phyloP scores from a whole-genome alignment of 1,139 yeast species.

The Cylindricascospora bacillispora region DNA sequence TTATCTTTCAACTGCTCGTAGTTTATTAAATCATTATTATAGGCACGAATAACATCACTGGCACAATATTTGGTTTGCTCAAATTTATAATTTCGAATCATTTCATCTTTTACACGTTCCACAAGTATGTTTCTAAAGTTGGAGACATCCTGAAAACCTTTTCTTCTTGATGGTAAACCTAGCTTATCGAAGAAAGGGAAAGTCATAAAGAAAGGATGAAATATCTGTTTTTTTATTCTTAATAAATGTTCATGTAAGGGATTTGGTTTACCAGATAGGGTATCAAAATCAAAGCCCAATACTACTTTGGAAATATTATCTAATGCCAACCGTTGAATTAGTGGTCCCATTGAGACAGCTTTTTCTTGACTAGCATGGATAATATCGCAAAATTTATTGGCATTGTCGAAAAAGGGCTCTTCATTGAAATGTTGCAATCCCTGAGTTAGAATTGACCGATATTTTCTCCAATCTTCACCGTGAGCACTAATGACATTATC shows the following conservation, averaged over 20 bases:
- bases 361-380: slow-evolving; percentile 9
- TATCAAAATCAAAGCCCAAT: slow-evolving; percentile 37
- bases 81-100: slow-evolving; percentile 23
- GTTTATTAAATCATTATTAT: slow-evolving; percentile 28
- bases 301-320: slow-evolving; percentile 41
- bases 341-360: slow-evolving; percentile 27
- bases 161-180: slow-evolving; percentile 37
- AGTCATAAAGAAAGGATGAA: slow-evolving; percentile 41
- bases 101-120: slow-evolving; percentile 20
- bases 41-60: slow-evolving; percentile 30
- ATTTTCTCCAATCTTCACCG: slow-evolving; percentile 40
- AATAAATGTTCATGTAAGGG: slow-evolving; percentile 32
- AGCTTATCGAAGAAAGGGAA: slow-evolving; percentile 42
- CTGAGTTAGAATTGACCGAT: slow-evolving; percentile 35
- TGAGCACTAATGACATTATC: slow-evolving; percentile 53
- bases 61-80: slow-evolving; percentile 25
- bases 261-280: slow-evolving; percentile 24
- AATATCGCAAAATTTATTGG: slow-evolving; percentile 21
- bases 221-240: slow-evolving; percentile 40
- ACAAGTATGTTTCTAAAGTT: slow-evolving; percentile 31
- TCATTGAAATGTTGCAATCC: slow-evolving; percentile 40
- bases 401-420: slow-evolving; percentile 28
- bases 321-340: slow-evolving; percentile 36
- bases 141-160: slow-evolving; percentile 34
- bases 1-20: slow-evolving; percentile 42